Base-by-base conservation (phyloP, 352 stramenopile genomes). In the Phytopythium vexans region DNA sequence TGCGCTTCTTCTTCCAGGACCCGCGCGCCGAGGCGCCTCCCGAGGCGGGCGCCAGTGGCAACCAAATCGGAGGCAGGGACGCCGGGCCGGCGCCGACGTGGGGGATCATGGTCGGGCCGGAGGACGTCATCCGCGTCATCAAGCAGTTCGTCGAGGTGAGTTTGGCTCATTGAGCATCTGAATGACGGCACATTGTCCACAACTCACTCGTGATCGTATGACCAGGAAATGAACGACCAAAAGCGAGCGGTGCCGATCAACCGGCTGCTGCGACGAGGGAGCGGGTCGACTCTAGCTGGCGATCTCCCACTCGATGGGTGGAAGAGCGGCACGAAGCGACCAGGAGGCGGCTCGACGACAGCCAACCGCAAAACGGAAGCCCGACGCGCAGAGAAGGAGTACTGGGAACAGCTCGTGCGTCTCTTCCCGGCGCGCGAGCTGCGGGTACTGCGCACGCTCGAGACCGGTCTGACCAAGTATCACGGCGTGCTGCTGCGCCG, bases 61-160 rank as follows among this genome's bases (percentile, higher is more conserved):
- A 62, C n/a, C 45, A 56, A 51, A 36, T 39, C n/a, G 12, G 32
- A 14, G 35, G 41, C 16, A 47, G 14, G 14, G 6, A 32, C 45
- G n/a, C 12, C 32, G 36, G 48, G n/a, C 46, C 3, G 14, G 5
- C 8, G 21, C 48, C 21, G 4, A 62, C 53, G n/a, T 86, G 74
- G 67, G 79, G 80, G 1, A 60, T 95, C 15, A 79, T 90, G 4
- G 71, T 97, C 27, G 68, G 72, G 9, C 82, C 88, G 1, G 87
- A 97, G 41, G 78, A 96, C 40, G 89, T 97, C 21, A 88, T 97
- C 27, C 70, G 74, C 15, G 83, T 93, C 12, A 88, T 95, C 58
- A 89, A 89, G 12, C 69, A 74, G 36, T 97, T 96, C 54, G 84
- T 96, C n/a, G 74, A 95, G 62, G 86, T 91, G 37, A n/a, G 64